These are phyloP conservation scores for Penicillium psychrofluorescens DNA, from an alignment of 495 filamentous ascomycete species.

Conservation along the genomic window DNA sequence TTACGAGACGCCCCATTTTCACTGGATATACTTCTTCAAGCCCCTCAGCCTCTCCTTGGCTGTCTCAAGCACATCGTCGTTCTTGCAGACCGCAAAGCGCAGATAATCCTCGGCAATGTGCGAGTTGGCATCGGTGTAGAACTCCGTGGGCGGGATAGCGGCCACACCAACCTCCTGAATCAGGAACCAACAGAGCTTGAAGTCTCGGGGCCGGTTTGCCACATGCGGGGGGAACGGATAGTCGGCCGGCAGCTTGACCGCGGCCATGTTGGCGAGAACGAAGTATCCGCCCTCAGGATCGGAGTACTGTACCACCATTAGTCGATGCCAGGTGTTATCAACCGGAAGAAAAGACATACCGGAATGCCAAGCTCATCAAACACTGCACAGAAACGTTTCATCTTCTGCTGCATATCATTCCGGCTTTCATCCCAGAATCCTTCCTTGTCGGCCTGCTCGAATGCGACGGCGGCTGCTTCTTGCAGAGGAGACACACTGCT, in stretches of 20 bases:
- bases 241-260: conserved; percentile 70
- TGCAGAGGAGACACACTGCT: conserved; percentile 87
- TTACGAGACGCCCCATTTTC: conserved; percentile 2
- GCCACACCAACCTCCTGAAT: conserved; percentile 95
- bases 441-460: conserved; percentile 77
- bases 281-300: conserved; percentile 96
- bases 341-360: conserved; percentile 22
- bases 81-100: conserved; percentile 94
- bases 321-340: conserved; percentile 2
- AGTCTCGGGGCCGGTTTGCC: conserved; percentile 76
- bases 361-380: conserved; percentile 86
- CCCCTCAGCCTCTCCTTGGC: conserved; percentile 85
- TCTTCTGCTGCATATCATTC: conserved; percentile 82
- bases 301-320: conserved; percentile 50
- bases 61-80: conserved; percentile 79
- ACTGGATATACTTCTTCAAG: conserved; percentile 70
- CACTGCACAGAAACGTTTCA: conserved; percentile 75
- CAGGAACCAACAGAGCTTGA: conserved; percentile 89
- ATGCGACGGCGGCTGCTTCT: conserved; percentile 92
- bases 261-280: conserved; percentile 82
- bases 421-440: conserved; percentile 87
- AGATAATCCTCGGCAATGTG: conserved; percentile 87
- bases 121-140: conserved; percentile 79
- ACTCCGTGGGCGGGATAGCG: conserved; percentile 93
- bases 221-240: conserved; percentile 90